Evolutionary conservation across 176 grass and related monocot species (phyloP), one percentile per base, ranked within the genome.

Genomic region (Cenchrus purpureus): DNA sequence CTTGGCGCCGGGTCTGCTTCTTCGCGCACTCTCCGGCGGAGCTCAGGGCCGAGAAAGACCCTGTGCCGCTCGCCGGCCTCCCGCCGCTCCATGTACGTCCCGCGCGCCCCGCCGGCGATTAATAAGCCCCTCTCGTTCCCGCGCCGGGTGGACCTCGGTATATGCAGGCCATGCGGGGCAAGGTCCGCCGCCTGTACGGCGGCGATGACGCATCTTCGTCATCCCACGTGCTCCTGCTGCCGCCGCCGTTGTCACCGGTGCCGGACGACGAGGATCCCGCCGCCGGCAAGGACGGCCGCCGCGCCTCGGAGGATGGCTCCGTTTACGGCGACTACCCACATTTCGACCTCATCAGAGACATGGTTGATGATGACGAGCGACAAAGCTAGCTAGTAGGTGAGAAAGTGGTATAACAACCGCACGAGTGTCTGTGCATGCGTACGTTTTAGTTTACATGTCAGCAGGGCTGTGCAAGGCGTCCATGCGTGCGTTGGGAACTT

Each of bases 1-100:
- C 0, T 5, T 1, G 13, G 10, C 86, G 89, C 13, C 65, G 11
- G 29, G 61, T 89, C 22, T 92, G 92, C 84, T 94, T 94, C 80
- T 89, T 94, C 17, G 89, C 87, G 0, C 92, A 94, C 87, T 65
- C 0, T 50, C 0, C 8, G 13, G 46, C 37, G 6, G 76, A 94
- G 87, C 78, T 52, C 17, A 72, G 90, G 66, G 4, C 48, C 9
- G 72, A 71, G 12, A 1, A 46, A 32, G 71, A 69, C 43, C 8
- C 0, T 0, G 40, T 71, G 3, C 22, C 57, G 0, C 28, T 42
- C 34, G 1, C 22, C 11, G 45, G 29, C 3, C 11, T 28, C 40
- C 15, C 3, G 11, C 49, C 50, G n/a, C 10, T 15, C 15, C 69
- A 5, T 4, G 20, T 10, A 29, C 19, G 1, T 11, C 31, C 50